Base-by-base conservation (phyloP, 345 rosid genomes). In the Pugionium cornutum region DNA sequence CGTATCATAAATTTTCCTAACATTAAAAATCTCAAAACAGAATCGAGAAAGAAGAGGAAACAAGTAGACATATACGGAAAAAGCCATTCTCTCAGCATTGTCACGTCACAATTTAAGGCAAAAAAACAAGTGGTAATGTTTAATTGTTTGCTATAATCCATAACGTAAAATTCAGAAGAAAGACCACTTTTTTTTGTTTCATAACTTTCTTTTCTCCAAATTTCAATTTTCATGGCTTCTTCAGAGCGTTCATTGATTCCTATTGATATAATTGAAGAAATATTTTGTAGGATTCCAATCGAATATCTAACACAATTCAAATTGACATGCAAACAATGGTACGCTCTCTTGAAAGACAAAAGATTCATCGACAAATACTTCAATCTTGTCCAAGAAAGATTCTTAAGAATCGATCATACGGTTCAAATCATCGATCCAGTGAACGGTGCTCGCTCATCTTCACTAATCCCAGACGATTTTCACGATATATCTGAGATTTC, bases 301-400 rank as follows among this genome's bases (percentile, higher is more conserved):
- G 71, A 72, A 72, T 31, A 72, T 51, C 11, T 72, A 2, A 58
- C 71, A 6, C 54, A 58, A 52, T 44, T 72, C 50, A 58, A 72
- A 18, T 10, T 59, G 36, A 50, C 66, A 6, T 72, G 71, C 25
- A 72, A 52, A 66, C 61, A 58, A 58, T 72, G 76, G 76, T 3
- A 43, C 1, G 9, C 2, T 44, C 72, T 65, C 30, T 58, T 72
- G 55, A 43, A 72, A 10, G 66, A 72, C 62, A 72, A 72, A 49
- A 58, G 66, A 51, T 72, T 65, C 49, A 66, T 72, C 50, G 29
- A 51, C 71, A 72, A 55, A 8, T 52, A 72, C 56, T 52, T 66
- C 49, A 43, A 66, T 66, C 71, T 66, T 44, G 49, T 66, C 11
- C 62, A 65, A 44, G 76, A 66, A 72, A 18, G 76, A 5, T 65